Percentiles rank a stretch among this genome's conserved stretches.
Evolutionary conservation across 768 basidiomycete species (phyloP).

Genomic region (Psilocybe sp.): DNA sequence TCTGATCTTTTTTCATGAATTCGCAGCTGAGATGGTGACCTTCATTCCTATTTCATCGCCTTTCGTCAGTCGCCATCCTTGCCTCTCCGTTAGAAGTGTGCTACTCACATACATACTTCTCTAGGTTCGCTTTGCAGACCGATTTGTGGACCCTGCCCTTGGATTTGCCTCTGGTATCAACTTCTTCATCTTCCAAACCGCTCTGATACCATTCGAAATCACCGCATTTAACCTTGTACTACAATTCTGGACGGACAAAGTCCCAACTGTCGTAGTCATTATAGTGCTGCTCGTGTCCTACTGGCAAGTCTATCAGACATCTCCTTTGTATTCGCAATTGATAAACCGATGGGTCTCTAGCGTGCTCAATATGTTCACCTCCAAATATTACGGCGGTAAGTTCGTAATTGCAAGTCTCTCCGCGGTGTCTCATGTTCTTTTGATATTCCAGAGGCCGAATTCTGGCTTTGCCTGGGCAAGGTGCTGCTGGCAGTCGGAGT

Average conservation of each 20-base stretch:
- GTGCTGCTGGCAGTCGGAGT: constrained; percentile 44
- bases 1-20: constrained; percentile 20
- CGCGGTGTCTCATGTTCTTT: not conserved
- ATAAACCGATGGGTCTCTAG: constrained; percentile 18
- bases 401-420: not conserved
- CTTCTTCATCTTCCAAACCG: constrained; percentile 52
- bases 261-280: constrained; percentile 43
- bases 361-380: constrained; percentile 45
- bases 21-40: constrained; percentile 75
- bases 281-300: constrained; percentile 39
- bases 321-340: not conserved
- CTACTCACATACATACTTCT: not conserved
- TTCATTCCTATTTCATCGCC: constrained; percentile 78
- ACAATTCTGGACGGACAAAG: constrained; percentile 51
- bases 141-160: constrained; percentile 55
- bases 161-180: constrained; percentile 56
- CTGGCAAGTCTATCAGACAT: constrained; percentile 26
- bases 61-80: constrained; percentile 43
- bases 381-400: constrained; percentile 47
- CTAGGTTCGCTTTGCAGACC: constrained; percentile 57
- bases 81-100: not conserved
- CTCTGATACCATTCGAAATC: constrained; percentile 47
- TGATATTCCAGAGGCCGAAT: constrained; percentile 44
- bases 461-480: constrained; percentile 54
- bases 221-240: constrained; percentile 53